Percentiles rank a stretch among this genome's conserved stretches.
phyloP scores from a whole-genome alignment of 768 basidiomycete species.

The Flagelloscypha sp. region DNA sequence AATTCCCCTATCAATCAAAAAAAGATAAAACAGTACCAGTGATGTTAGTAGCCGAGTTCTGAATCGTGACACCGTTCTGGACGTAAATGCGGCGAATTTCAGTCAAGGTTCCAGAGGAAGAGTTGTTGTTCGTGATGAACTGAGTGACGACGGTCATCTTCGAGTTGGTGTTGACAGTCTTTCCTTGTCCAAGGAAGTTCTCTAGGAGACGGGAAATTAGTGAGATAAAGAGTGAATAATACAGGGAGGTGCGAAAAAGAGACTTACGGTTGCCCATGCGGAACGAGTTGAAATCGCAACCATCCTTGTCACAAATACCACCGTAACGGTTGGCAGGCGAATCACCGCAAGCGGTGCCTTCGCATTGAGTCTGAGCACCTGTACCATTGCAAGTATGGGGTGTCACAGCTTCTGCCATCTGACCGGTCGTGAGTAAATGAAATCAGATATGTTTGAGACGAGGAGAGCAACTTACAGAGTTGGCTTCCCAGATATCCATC shows the following conservation, averaged over 20 bases:
- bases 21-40: too few species aligned
- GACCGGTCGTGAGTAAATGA: too few species aligned
- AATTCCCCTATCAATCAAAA: too few species aligned
- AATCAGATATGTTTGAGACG: too few species aligned
- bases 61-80: constrained; percentile 34
- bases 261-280: constrained; percentile 34
- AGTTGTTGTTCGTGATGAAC: constrained; percentile 33
- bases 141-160: constrained; percentile 38
- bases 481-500: constrained; percentile 36
- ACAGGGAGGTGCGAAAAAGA: too few species aligned
- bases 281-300: constrained; percentile 42
- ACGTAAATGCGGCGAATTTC: constrained; percentile 39
- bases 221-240: too few species aligned
- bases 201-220: too few species aligned
- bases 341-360: constrained; percentile 21
- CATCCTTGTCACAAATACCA: constrained; percentile 33
- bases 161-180: constrained; percentile 29
- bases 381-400: constrained; percentile 30
- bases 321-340: constrained; percentile 18
- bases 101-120: constrained; percentile 27
- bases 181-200: constrained; percentile 28
- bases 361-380: constrained; percentile 24
- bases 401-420: constrained; percentile 30
- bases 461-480: too few species aligned
- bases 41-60: constrained; percentile 29